Evolutionary conservation across 140 eudicot genomes (phyloP), one percentile per base, ranked within the genome.

Genomic region (Senecio squalidus): DNA sequence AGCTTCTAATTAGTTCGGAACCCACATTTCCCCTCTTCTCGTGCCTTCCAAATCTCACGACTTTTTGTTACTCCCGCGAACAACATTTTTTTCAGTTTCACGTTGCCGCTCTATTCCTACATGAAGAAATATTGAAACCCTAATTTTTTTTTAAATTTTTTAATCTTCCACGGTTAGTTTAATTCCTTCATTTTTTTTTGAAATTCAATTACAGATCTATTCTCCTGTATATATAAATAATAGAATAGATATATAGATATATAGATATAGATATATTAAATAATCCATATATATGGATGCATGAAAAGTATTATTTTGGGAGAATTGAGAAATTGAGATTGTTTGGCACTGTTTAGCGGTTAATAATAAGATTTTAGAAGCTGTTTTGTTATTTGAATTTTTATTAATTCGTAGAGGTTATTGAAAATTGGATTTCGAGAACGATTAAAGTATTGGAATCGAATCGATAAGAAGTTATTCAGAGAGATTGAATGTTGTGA

Each of bases 61-160:
- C 34, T 27, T 49, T 45, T 64, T 39, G 44, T 25, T 11, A 28
- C 47, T 74, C 59, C 82, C 86, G 86, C 82, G 78, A 84, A 76
- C 61, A 54, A 47, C 34, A 62, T 56, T 79, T 79, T 89, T 71
- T 83, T 78, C 81, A 58, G 60, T 52, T 70, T 61, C 55, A 68
- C n/a, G 7, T 85, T 81, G 82, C 81, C 82, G 85, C 82, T 81
- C 62, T 68, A 27, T 63, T 68, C 79, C 77, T 73, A 47, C 4
- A 48, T 48, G 3, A 10, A 43, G 10, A 49, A 45, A 23, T 7
- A 41, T 38, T 9, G 60, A 71, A 67, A 76, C 73, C 88, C 80
- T 64, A 74, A 55, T 38, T 43, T 20, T 64, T 38, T 43, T 20
- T 64, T 47, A 28, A 64, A 46, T 46, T 55, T 34, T 22, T 20